Evolutionary conservation across 352 stramenopile species (phyloP).

Genomic region (Pythium plurisporium): DNA sequence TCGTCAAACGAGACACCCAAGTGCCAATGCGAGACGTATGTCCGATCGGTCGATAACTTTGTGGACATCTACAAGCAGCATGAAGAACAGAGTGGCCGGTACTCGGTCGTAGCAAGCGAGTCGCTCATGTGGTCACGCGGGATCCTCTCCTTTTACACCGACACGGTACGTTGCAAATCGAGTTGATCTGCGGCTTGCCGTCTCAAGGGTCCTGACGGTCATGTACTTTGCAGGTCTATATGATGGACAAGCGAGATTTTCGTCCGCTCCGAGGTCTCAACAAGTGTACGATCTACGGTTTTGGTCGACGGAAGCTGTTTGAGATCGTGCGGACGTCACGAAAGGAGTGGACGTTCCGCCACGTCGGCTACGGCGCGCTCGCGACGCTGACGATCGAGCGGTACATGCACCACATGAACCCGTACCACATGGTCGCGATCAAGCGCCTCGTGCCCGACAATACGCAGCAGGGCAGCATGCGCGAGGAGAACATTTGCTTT

Average conservation of each 20-base stretch:
- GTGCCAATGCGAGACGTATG: constrained; percentile 72
- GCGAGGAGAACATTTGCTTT: constrained; percentile 75
- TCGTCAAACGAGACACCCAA: constrained; percentile 18
- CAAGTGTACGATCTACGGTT: constrained; percentile 71
- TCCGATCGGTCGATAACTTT: constrained; percentile 64
- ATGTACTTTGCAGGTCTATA: constrained; percentile 39
- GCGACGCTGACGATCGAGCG: constrained; percentile 64
- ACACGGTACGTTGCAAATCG: constrained; percentile 41
- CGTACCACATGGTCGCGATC: constrained; percentile 75
- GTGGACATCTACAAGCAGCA: constrained; percentile 61
- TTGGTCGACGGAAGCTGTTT: constrained; percentile 71
- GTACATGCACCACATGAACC: constrained; percentile 58
- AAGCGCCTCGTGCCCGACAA: constrained; percentile 54
- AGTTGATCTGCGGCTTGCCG: not conserved
- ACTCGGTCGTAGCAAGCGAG: constrained; percentile 70
- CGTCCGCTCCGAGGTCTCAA: constrained; percentile 54
- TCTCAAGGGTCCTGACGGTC: not conserved
- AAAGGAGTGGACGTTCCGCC: constrained; percentile 67
- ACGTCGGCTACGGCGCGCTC: constrained; percentile 54
- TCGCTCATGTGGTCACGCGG: constrained; percentile 66
- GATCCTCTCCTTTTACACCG: constrained; percentile 77
- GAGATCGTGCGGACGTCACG: constrained; percentile 68
- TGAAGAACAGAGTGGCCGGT: constrained; percentile 33
- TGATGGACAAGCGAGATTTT: constrained; percentile 79
- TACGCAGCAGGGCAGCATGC: constrained; percentile 37